phyloP scores from a whole-genome alignment of 2,329 filamentous ascomycete species.

The Chaetomium olivaceum region DNA sequence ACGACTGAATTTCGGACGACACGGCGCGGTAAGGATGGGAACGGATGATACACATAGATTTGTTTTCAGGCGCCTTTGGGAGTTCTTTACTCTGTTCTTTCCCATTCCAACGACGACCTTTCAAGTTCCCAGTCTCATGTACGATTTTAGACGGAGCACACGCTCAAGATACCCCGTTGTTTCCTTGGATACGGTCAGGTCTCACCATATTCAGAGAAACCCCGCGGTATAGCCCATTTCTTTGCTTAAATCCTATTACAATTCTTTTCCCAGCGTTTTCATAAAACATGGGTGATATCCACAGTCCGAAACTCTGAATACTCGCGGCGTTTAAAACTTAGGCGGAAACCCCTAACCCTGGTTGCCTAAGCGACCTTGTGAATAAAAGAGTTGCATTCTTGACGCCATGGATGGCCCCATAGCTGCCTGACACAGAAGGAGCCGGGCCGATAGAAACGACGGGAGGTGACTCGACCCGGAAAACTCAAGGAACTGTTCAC shows the following conservation, averaged over 20 bases:
- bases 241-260: not conserved
- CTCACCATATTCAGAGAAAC: not conserved
- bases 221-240: not conserved
- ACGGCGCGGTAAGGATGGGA: slow-evolving; percentile 1
- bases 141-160: not conserved
- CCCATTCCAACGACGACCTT: not conserved
- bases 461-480: not conserved
- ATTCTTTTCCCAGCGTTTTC: too few species aligned
- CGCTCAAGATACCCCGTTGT: not conserved
- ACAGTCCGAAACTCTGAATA: too few species aligned
- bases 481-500: not conserved
- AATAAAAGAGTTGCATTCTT: not conserved
- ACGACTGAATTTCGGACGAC: not conserved
- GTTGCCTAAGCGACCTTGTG: not conserved
- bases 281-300: too few species aligned
- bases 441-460: not conserved
- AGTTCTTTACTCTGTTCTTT: not conserved
- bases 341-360: not conserved
- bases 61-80: not conserved
- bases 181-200: not conserved
- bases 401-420: not conserved
- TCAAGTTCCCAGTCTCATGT: not conserved
- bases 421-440: not conserved
- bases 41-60: not conserved
- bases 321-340: too few species aligned